phyloP scores from a whole-genome alignment of 1,284 basidiomycete genomes.

The Fomitopsis palustris region DNA sequence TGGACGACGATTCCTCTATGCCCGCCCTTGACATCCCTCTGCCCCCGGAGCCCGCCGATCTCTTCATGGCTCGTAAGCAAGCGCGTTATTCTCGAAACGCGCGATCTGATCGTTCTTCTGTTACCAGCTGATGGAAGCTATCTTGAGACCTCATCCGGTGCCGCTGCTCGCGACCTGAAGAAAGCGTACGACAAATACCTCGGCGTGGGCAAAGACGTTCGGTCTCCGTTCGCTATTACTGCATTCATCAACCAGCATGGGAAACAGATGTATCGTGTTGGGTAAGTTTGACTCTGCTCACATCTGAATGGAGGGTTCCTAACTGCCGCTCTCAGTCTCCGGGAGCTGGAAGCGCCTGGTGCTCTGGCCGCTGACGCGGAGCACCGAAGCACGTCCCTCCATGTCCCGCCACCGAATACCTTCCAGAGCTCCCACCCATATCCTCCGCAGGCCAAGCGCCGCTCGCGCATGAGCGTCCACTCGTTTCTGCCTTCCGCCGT shows the following conservation, averaged over 20 bases:
- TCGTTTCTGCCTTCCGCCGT: slow-evolving; percentile 52
- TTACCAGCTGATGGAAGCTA: slow-evolving; percentile 55
- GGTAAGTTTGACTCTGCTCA: slow-evolving; percentile 44
- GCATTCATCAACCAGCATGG: slow-evolving; percentile 77
- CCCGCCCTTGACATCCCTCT: neutral
- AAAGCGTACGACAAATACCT: slow-evolving; percentile 62
- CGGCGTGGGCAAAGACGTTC: slow-evolving; percentile 61
- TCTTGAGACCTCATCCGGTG: slow-evolving; percentile 73
- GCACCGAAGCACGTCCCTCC: slow-evolving; percentile 21
- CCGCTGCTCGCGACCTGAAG: slow-evolving; percentile 72
- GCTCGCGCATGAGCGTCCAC: slow-evolving; percentile 66
- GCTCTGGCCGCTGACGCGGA: slow-evolving; percentile 40
- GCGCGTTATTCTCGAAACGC: neutral
- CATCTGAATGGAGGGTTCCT: neutral
- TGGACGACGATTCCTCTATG: neutral
- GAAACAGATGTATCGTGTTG: slow-evolving; percentile 67
- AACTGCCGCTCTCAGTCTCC: slow-evolving; percentile 37
- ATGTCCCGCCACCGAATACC: slow-evolving; percentile 9
- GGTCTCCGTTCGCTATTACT: slow-evolving; percentile 76
- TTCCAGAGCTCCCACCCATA: slow-evolving; percentile 14
- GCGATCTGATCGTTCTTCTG: neutral
- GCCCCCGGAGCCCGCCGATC: slow-evolving; percentile 36
- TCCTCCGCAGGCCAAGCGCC: slow-evolving; percentile 36
- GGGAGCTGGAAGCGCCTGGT: slow-evolving; percentile 37
- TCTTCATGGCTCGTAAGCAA: slow-evolving; percentile 58